Conservation (phyloP, 768 basidiomycete species). For the Tylopilus subfusipes region DNA sequence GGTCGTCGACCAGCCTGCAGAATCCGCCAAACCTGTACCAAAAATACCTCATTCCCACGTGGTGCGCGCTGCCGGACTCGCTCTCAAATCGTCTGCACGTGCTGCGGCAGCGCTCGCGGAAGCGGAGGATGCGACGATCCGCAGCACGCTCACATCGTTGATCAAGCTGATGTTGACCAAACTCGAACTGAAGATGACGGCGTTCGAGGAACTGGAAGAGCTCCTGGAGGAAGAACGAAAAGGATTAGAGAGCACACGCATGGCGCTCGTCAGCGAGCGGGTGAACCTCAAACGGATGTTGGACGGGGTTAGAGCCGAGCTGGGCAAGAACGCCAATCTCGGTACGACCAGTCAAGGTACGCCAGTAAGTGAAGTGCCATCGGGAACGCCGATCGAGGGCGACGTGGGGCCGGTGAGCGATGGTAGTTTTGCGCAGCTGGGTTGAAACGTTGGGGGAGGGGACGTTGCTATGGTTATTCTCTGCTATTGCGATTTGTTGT, state of each 20-base stretch:
- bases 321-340: conserved; percentile 51
- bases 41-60: conserved; percentile 70
- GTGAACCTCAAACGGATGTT: conserved; percentile 66
- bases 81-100: conserved; percentile 84
- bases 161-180: conserved; percentile 84
- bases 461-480: conserved; percentile 24
- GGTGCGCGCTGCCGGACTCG: conserved; percentile 78
- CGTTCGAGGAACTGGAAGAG: conserved; percentile 93
- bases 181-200: conserved; percentile 90
- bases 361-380: conserved; percentile 49
- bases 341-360: conserved; percentile 63
- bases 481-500: conserved; percentile 23
- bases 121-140: conserved; percentile 80
- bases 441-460: conserved; percentile 18
- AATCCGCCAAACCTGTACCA: conserved; percentile 26
- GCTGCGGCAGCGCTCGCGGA: conserved; percentile 78
- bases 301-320: conserved; percentile 62
- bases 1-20: conserved; percentile 42
- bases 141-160: conserved; percentile 71
- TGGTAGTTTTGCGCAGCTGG: conserved; percentile 52
- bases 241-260: conserved; percentile 75
- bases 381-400: conserved; percentile 43
- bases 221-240: conserved; percentile 88
- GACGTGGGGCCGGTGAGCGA: conserved; percentile 55
- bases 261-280: conserved; percentile 78